These are phyloP conservation scores for Jackrogersella minutella DNA, from an alignment of 495 filamentous ascomycete species.

Conservation along the genomic window DNA sequence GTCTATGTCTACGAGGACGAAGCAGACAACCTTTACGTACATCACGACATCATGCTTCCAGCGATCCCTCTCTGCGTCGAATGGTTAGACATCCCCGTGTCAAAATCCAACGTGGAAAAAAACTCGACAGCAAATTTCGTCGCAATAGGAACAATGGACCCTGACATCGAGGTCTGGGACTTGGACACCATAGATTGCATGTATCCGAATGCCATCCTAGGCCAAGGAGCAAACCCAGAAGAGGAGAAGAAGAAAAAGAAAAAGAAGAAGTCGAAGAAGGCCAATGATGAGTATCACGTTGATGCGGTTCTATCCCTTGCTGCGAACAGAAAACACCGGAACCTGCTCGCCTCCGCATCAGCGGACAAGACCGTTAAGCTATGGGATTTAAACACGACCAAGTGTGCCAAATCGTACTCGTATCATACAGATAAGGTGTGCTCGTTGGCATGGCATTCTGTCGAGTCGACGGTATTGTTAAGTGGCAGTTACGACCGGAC, in stretches of 20 bases:
- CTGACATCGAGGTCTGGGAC: slow-evolving; percentile 99
- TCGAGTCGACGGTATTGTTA: slow-evolving; percentile 84
- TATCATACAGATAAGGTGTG: slow-evolving; percentile 96
- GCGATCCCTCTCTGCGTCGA: slow-evolving; percentile 95
- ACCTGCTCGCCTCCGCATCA: slow-evolving; percentile 93
- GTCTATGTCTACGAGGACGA: slow-evolving; percentile 96
- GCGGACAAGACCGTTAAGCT: slow-evolving; percentile 97
- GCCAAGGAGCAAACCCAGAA: slow-evolving; percentile 69
- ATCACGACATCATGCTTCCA: slow-evolving; percentile 99
- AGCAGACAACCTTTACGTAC: slow-evolving; percentile 95
- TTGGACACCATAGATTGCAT: slow-evolving; percentile 94
- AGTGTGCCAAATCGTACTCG: slow-evolving; percentile 92
- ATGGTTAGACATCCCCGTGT: slow-evolving; percentile 90
- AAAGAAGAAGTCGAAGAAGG: slow-evolving; percentile 84
- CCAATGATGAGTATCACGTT: slow-evolving; percentile 91
- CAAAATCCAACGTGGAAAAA: slow-evolving; percentile 66
- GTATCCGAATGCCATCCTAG: slow-evolving; percentile 96
- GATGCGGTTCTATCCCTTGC: slow-evolving; percentile 91
- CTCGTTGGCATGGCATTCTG: slow-evolving; percentile 89
- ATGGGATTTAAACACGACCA: slow-evolving; percentile 92
- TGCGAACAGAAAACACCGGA: slow-evolving; percentile 89
- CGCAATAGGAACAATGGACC: slow-evolving; percentile 95
- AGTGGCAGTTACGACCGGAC: slow-evolving; percentile 95
- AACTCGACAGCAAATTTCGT: slow-evolving; percentile 81
- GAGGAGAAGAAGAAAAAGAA: slow-evolving; percentile 69